phyloP scores from a whole-genome alignment of 176 grass and related monocot genomes.

The Musa acuminata region DNA sequence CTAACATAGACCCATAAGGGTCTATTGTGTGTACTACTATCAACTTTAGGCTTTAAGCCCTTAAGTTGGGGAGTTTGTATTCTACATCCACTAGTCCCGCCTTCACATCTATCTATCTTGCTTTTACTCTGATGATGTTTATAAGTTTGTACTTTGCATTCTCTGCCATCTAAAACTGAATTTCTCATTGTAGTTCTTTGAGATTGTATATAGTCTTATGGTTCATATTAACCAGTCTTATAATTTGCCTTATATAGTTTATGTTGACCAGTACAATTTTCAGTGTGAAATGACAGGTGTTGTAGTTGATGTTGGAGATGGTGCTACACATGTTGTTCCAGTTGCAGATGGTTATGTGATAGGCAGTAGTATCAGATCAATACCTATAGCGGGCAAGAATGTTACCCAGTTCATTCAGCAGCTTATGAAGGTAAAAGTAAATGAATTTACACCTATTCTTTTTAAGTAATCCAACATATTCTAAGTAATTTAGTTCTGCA shows the following conservation, averaged over 20 bases:
- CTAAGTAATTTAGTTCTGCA: too few relatives aligned
- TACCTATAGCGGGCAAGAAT: slow-evolving; percentile 94
- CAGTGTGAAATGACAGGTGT: slow-evolving; percentile 99
- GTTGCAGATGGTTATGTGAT: slow-evolving; percentile 99
- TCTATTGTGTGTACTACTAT: too few relatives aligned
- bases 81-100: too few relatives aligned
- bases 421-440: slow-evolving; percentile 65
- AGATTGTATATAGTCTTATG: too few relatives aligned
- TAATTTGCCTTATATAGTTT: slow-evolving; percentile 20
- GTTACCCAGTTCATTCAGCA: slow-evolving; percentile 95
- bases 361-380: slow-evolving; percentile 89
- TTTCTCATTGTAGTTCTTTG: not conserved
- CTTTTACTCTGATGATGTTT: not conserved
- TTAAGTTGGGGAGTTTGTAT: too few relatives aligned
- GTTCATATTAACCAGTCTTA: not conserved
- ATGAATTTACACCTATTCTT: not conserved
- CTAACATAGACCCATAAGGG: too few relatives aligned
- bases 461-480: not conserved
- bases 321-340: slow-evolving; percentile 89
- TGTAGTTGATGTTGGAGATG: slow-evolving; percentile 94
- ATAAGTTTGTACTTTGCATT: not conserved
- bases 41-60: too few relatives aligned
- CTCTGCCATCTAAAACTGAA: slow-evolving; percentile 8
- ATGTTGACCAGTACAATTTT: slow-evolving; percentile 38
- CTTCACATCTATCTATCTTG: too few relatives aligned